Percentiles rank a stretch among this genome's conserved stretches.
Conservation (phyloP, 805 yeast species). For the Kregervanrija fluxuum region DNA sequence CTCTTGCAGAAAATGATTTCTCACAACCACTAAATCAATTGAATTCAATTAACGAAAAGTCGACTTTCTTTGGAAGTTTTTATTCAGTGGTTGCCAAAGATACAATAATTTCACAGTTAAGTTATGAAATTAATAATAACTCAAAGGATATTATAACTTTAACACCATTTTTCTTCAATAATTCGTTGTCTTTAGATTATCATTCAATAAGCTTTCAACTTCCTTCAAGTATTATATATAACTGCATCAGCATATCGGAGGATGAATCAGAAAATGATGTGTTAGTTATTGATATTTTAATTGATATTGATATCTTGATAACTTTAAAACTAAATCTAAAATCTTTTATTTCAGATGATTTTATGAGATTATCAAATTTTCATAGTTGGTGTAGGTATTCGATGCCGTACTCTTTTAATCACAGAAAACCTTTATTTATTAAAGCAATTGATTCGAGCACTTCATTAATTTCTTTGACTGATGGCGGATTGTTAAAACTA, state of each 20-base stretch:
- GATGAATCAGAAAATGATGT: constrained; percentile 17
- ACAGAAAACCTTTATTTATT: constrained; percentile 49
- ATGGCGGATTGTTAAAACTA: constrained; percentile 70
- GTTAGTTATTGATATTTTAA: constrained; percentile 48
- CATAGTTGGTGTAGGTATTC: constrained; percentile 61
- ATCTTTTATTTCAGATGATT: constrained; percentile 31
- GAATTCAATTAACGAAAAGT: too few species aligned
- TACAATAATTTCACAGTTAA: constrained; percentile 19
- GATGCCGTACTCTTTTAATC: constrained; percentile 57
- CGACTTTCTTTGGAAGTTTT: constrained; percentile 14
- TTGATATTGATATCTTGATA: constrained; percentile 43
- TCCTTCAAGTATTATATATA: constrained; percentile 30
- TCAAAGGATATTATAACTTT: constrained; percentile 24
- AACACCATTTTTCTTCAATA: constrained; percentile 34
- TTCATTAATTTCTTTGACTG: constrained; percentile 54
- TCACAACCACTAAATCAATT: neutral
- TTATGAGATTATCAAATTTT: constrained; percentile 22
- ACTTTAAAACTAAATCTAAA: constrained; percentile 38
- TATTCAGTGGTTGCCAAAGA: constrained; percentile 8
- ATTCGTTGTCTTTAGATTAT: constrained; percentile 27
- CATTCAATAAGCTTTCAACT: constrained; percentile 33
- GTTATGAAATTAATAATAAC: neutral
- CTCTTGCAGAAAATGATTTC: neutral
- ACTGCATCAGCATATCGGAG: constrained; percentile 33
- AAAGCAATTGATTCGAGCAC: constrained; percentile 36